phyloP scores from a whole-genome alignment of 1,139 yeast species.

The Suhomyces taliae region DNA sequence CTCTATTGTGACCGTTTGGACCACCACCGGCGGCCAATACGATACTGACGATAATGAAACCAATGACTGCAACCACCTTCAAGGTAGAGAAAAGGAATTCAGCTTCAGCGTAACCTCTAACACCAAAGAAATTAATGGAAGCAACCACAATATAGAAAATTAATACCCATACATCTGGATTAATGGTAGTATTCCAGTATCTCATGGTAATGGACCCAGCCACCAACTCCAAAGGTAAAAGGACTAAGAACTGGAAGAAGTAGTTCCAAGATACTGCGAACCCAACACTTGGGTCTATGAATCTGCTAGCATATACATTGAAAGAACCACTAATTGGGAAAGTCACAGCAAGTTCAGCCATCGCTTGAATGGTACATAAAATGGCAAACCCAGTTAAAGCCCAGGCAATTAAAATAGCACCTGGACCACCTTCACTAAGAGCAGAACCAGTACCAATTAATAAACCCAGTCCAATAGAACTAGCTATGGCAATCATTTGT shows the following conservation, averaged over 20 bases:
- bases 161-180: slow-evolving; percentile 35
- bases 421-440: slow-evolving; percentile 55
- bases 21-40: slow-evolving; percentile 37
- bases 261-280: slow-evolving; percentile 41
- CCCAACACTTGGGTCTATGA: slow-evolving; percentile 36
- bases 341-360: slow-evolving; percentile 36
- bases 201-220: slow-evolving; percentile 34
- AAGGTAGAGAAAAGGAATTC: slow-evolving; percentile 33
- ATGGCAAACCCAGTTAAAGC: slow-evolving; percentile 30
- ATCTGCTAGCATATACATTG: slow-evolving; percentile 32
- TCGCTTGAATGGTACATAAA: slow-evolving; percentile 34
- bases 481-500: slow-evolving; percentile 31
- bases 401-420: slow-evolving; percentile 52
- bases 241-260: slow-evolving; percentile 26
- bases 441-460: slow-evolving; percentile 28
- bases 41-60: slow-evolving; percentile 31
- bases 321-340: slow-evolving; percentile 38
- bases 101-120: slow-evolving; percentile 36
- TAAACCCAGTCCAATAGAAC: slow-evolving; percentile 35
- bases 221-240: slow-evolving; percentile 34
- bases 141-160: slow-evolving; percentile 30
- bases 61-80: slow-evolving; percentile 34
- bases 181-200: slow-evolving; percentile 30
- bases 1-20: slow-evolving; percentile 25
- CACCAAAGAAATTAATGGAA: slow-evolving; percentile 36